Evolutionary conservation across 805 yeast species (phyloP), one percentile per base, ranked within the genome.

Genomic region (Wickerhamiella allomyrinae): DNA sequence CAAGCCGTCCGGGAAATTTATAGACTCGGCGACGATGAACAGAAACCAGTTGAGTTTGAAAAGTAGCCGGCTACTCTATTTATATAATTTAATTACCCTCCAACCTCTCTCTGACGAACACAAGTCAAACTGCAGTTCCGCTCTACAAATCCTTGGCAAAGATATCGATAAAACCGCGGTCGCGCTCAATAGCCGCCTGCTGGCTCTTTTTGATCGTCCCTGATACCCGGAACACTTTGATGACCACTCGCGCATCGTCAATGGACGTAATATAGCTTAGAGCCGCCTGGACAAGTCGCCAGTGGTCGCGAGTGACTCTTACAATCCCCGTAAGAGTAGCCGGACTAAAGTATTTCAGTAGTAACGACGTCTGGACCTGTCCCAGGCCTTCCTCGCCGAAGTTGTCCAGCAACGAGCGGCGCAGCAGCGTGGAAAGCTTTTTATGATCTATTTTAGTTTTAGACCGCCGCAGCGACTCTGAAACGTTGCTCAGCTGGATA

Each of bases 151-250:
- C 31, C 17, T 27, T 27, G 13, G 13, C 31, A 11, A 27, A 27
- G 11, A 37, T 27, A 22, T 35, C 17, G 7, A 43, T 17, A 21
- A 39, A 24, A 10, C 8, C 33, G 34, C 63, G 59, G 40, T 68
- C 65, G 54, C 74, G 65, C 42, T 68, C 58, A 22, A 83, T 74
- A 0, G 86, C 79, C 44, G 67, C 72, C 49, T 76, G 71, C 56
- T 87, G 94, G 49, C 93, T 74, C 55, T 83, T 84, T 56, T 77
- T 78, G 24, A 87, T 86, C 0, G 95, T 85, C 0, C 95, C 97
- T 54, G 94, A 78, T 0, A 83, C 75, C 44, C 79, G 80, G 4
- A 71, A 61, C 22, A 82, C 77, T 42, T 77, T 67, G 13, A 86
- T 58, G 9, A 79, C 68, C 4, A 76, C 71, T 0, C 58, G 59